These are phyloP conservation scores for Xylaria digitata DNA, from an alignment of 2,329 filamentous ascomycete genomes.

Conservation along the genomic window DNA sequence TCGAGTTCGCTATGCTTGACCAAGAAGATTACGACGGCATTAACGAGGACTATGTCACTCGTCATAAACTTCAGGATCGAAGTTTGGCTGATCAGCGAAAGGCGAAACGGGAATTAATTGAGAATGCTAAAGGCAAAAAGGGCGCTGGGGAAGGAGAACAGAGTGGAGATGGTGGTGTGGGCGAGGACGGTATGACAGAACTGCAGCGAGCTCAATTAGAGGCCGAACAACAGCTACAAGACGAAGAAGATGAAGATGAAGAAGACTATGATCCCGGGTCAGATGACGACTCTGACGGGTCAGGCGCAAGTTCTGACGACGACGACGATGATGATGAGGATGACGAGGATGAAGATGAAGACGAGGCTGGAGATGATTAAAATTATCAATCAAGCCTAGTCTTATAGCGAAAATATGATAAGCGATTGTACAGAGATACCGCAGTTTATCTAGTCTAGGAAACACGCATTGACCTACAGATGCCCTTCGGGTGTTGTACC, in stretches of 20 bases:
- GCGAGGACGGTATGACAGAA: slow-evolving; percentile 61
- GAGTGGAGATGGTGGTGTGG: slow-evolving; percentile 57
- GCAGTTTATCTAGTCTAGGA: slow-evolving; percentile 1
- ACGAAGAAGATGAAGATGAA: slow-evolving; percentile 72
- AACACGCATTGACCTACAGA: background rate
- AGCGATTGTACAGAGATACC: slow-evolving; percentile 1
- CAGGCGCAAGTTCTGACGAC: slow-evolving; percentile 62
- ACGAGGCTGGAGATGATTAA: slow-evolving; percentile 27
- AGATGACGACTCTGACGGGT: slow-evolving; percentile 69
- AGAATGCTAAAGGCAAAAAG: slow-evolving; percentile 65
- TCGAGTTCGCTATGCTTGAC: slow-evolving; percentile 77
- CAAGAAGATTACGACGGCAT: slow-evolving; percentile 75
- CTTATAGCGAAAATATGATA: slow-evolving; percentile 16
- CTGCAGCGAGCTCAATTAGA: slow-evolving; percentile 63
- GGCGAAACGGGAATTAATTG: slow-evolving; percentile 70
- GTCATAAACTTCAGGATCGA: slow-evolving; percentile 71
- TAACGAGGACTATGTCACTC: slow-evolving; percentile 70
- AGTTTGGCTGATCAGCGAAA: slow-evolving; percentile 76
- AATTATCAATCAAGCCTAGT: background rate
- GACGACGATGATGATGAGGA: slow-evolving; percentile 64
- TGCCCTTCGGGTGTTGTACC: background rate
- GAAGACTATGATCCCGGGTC: slow-evolving; percentile 74
- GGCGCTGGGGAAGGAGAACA: slow-evolving; percentile 54
- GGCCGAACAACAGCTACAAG: slow-evolving; percentile 64
- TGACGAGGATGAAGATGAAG: slow-evolving; percentile 53